Conservation (phyloP, 2,329 filamentous ascomycete genomes). For the Penicillium sp. region DNA sequence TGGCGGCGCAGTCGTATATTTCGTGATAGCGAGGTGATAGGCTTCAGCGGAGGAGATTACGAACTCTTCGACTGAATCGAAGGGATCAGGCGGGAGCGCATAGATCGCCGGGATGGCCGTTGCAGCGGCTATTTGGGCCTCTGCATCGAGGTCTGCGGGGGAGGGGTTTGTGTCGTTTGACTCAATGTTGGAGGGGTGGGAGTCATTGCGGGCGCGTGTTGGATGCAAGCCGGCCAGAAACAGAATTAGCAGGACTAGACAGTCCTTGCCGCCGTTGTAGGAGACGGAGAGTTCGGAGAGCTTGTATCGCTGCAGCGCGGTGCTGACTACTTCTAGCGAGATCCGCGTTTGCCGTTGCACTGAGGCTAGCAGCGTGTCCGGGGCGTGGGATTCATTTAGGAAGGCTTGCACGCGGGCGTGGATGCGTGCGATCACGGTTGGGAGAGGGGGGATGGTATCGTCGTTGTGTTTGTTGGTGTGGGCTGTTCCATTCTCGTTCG, state of each 20-base stretch:
- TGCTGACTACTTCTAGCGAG: conserved; percentile 69
- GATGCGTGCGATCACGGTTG: conserved; percentile 66
- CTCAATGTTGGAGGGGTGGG: neutral
- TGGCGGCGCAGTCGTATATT: conserved; percentile 64
- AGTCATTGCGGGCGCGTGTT: neutral
- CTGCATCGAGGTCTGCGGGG: conserved; percentile 19
- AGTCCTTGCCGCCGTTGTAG: conserved; percentile 98
- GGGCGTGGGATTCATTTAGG: conserved; percentile 58
- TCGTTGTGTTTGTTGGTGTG: neutral
- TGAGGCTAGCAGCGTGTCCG: conserved; percentile 54
- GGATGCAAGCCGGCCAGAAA: conserved; percentile 66
- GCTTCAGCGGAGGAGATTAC: conserved; percentile 62
- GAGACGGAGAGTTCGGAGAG: conserved; percentile 79
- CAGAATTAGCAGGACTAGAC: conserved; percentile 83
- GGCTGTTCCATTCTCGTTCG: conserved; percentile 7
- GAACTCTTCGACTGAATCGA: conserved; percentile 81
- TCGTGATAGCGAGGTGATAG: conserved; percentile 74
- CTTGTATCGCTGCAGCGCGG: conserved; percentile 74
- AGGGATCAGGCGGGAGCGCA: conserved; percentile 80
- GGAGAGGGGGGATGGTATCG: conserved; percentile 27
- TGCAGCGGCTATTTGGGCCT: conserved; percentile 13
- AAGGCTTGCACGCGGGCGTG: conserved; percentile 62
- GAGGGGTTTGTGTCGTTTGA: conserved; percentile 36
- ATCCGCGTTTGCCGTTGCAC: conserved; percentile 73
- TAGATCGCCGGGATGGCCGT: conserved; percentile 75